phyloP scores from a whole-genome alignment of 225 moss, liverwort and hornwort species.

The Antitrichia curtipendula region DNA sequence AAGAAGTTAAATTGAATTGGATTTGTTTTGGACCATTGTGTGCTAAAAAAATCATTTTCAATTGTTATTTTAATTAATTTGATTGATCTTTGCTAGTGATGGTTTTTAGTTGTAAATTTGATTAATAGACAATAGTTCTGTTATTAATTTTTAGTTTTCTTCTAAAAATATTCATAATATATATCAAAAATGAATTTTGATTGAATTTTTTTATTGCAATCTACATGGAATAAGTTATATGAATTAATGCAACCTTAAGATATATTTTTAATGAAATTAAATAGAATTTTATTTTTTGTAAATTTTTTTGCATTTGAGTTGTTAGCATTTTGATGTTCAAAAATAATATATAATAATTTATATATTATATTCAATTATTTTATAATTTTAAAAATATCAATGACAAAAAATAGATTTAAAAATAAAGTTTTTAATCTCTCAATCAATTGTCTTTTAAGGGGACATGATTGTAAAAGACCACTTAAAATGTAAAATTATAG shows the following conservation, averaged over 20 bases:
- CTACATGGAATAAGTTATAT: neutral
- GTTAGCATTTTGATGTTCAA: neutral
- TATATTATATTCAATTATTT: neutral
- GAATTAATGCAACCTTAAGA: neutral
- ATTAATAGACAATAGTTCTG: rapidly evolving
- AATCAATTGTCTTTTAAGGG: neutral
- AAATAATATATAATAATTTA: neutral
- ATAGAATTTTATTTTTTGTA: neutral
- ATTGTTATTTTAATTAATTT: neutral
- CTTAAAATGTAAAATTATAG: neutral
- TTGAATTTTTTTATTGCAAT: neutral
- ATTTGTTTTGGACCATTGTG: rapidly evolving
- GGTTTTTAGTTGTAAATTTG: neutral
- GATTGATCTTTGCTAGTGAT: neutral
- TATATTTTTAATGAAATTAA: neutral
- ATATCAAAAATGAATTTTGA: neutral
- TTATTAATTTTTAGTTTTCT: neutral
- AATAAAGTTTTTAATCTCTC: neutral
- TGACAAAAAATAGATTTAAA: neutral
- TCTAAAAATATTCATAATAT: neutral
- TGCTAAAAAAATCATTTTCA: neutral
- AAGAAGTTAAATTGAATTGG: rapidly evolving
- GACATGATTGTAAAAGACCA: neutral
- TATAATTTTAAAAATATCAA: neutral
- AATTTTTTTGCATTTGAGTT: neutral